These are phyloP conservation scores for Lathyrus aphaca DNA, from an alignment of 306 rosid species.

Conservation along the genomic window DNA sequence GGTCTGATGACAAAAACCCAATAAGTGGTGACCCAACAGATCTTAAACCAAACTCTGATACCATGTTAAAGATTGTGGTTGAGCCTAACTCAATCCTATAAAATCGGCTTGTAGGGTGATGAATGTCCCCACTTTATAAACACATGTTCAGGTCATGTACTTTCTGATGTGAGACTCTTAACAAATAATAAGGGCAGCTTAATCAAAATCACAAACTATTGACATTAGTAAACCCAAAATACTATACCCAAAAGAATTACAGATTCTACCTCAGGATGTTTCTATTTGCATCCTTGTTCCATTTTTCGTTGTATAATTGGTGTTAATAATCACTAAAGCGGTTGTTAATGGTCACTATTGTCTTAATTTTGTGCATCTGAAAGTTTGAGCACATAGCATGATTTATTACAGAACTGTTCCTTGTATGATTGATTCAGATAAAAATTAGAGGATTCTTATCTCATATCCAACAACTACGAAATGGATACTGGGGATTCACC, in stretches of 20 bases:
- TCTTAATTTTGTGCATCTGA: slow-evolving; percentile 26
- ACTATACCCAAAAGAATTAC: slow-evolving; percentile 22
- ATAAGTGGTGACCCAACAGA: too few species aligned
- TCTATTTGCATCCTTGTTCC: slow-evolving; percentile 21
- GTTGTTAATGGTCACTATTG: not conserved
- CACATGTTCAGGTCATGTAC: too few species aligned
- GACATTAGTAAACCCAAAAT: not conserved
- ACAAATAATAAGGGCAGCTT: not conserved
- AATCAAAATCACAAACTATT: slow-evolving; percentile 5
- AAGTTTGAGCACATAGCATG: slow-evolving; percentile 34
- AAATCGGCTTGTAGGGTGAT: too few species aligned
- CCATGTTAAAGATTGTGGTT: too few species aligned
- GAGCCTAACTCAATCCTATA: too few species aligned
- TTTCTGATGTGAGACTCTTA: too few species aligned
- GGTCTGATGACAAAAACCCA: too few species aligned
- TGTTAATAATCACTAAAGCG: slow-evolving; percentile 16
- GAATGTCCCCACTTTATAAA: too few species aligned
- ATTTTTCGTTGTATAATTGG: slow-evolving; percentile 18
- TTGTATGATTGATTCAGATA: slow-evolving; percentile 62
- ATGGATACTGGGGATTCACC: slow-evolving; percentile 86
- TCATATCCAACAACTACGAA: slow-evolving; percentile 78
- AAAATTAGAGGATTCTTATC: slow-evolving; percentile 91
- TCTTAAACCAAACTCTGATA: too few species aligned
- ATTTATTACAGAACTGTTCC: slow-evolving; percentile 35
- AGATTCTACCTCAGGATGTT: slow-evolving; percentile 14